Base-by-base conservation (phyloP, 768 basidiomycete genomes). In the Serendipita vermifera region DNA sequence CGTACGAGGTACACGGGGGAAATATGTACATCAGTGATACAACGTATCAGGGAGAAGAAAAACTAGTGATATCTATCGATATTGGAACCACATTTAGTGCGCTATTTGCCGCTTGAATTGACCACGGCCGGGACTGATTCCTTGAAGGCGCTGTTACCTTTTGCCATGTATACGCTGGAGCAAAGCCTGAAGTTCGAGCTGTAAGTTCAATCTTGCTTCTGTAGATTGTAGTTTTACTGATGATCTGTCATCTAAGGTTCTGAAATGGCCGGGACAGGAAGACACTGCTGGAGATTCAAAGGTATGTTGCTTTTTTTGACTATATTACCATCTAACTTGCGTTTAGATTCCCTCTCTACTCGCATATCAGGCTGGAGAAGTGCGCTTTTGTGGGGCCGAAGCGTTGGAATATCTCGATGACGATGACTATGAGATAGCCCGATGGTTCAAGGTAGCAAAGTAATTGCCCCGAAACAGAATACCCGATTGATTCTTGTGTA, bases 391-490 rank as follows among this genome's bases (percentile, higher is more conserved):
- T n/a, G 39, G 7, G 26, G 39, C 39, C 17, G 39, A 41, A n/a
- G 39, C 39, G 7, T 20, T 20, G 15, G 39, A 41, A 2, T n/a
- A 7, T 6, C 27, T 41, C 9, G 39, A 41, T 6, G 15, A n/a
- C 39, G 39, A 41, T 41, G 39, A 41, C 17, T 41, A 41, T 26
- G 7, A 41, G 26, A 41, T 41, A 17, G 39, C 39, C 7, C 39
- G 39, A 7, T 41, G 39, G 39, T 41, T 41, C 39, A 41, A 41
- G 39, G 39, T n/a, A n/a, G n/a, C n/a, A n/a, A n/a, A n/a, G n/a
- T n/a, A n/a, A n/a, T n/a, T n/a, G n/a, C n/a, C n/a, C n/a, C n/a
- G n/a, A n/a, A n/a, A n/a, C n/a, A n/a, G n/a, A n/a, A n/a, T 41
- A 2, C 15, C 17, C 26, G 15, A 7, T 24, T 41, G 26, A 26